These are phyloP conservation scores for Cavenderia fasciculata DNA, from an alignment of 78 protist species.

Conservation along the genomic window DNA sequence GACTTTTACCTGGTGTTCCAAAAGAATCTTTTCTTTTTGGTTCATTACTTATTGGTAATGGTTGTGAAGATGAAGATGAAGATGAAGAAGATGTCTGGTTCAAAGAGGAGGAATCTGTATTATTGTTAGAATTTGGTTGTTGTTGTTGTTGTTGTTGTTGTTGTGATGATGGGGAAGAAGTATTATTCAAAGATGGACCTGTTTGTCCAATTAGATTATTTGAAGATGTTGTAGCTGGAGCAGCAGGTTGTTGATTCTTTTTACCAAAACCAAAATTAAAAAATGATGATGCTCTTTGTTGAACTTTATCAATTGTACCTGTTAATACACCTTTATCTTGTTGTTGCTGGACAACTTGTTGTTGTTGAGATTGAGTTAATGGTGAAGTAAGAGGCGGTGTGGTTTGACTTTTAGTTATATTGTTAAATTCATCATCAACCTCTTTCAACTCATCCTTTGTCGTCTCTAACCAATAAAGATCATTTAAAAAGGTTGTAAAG, in stretches of 20 bases:
- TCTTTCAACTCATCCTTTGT: slow-evolving; percentile 58
- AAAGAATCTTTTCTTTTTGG: slow-evolving; percentile 4
- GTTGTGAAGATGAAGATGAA: neutral
- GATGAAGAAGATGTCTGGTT: too few species aligned
- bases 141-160: neutral
- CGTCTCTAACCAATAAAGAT: slow-evolving; percentile 66
- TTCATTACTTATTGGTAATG: neutral
- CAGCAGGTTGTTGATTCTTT: neutral
- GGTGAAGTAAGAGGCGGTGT: neutral
- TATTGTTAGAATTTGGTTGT: neutral
- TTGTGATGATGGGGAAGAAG: neutral
- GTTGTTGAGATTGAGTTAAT: too few species aligned
- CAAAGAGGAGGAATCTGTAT: too few species aligned
- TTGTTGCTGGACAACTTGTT: neutral
- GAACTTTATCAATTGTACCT: slow-evolving; percentile 19
- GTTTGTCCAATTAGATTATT: too few species aligned
- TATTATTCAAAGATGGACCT: neutral
- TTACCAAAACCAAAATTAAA: slow-evolving; percentile 39
- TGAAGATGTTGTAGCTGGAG: slow-evolving; percentile 1
- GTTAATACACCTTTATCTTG: neutral
- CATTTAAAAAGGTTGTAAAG: slow-evolving; percentile 42
- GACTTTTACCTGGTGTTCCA: neutral
- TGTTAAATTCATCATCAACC: slow-evolving; percentile 25
- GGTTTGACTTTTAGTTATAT: neutral
- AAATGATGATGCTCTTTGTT: slow-evolving; percentile 62